Base-by-base conservation (phyloP, 129 eudicot genomes). In the Dittrichia graveolens region DNA sequence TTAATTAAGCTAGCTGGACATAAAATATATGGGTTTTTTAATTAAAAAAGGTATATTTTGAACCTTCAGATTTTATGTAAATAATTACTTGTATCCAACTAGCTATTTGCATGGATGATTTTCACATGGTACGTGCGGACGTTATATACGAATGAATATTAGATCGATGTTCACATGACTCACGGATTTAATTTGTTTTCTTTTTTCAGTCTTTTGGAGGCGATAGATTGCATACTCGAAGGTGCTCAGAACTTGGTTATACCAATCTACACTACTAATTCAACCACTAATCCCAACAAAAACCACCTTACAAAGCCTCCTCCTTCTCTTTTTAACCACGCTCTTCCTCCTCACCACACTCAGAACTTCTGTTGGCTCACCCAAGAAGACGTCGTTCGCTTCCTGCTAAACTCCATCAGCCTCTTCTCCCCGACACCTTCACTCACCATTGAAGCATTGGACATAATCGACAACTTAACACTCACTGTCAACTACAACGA, bases 171-270 rank as follows among this genome's bases (percentile, higher is more conserved):
- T n/a, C n/a, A n/a, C n/a, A n/a, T n/a, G n/a, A n/a, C n/a, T n/a
- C n/a, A n/a, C n/a, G n/a, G n/a, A n/a, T n/a, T n/a, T n/a, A n/a
- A 24, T 24, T 53, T 37, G 16, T 44, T 47, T 65, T 65, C 0
- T 74, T 65, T 52, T 85, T 39, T 16, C 81, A 91, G 95, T 80
- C 75, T 92, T 35, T 63, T 85, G 79, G 96, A 86, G 73, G 95
- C 91, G 67, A 87, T 89, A 62, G 96, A 92, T 71, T 82, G 72
- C 81, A 87, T 92, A 31, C 91, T 87, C 66, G 92, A 89, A 75
- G 98, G 98, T 45, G 82, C 96, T 46, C 98, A 93, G 72, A 89
- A 90, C 83, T 78, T 93, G 58, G 86, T 93, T 12, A 83, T 93
- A 75, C 98, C 98, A 19, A 79, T 81, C 19, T 77, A 77, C 76